A percentile compares a stretch with the other conserved stretches of the same genome.
phyloP scores from a whole-genome alignment of 1,284 basidiomycete genomes.

The Inonotus obliquus region DNA sequence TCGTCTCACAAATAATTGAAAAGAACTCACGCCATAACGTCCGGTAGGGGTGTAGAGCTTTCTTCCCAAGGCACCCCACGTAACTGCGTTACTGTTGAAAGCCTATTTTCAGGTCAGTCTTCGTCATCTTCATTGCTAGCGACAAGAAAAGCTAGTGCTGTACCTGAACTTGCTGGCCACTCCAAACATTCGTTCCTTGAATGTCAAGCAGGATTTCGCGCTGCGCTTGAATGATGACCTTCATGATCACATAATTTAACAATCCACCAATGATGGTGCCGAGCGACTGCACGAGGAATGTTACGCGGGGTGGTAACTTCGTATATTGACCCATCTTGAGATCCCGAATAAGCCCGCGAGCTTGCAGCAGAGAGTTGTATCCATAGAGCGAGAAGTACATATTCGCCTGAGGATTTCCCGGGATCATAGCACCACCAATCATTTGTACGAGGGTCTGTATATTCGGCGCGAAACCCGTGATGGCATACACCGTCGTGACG shows the following conservation, averaged over 20 bases:
- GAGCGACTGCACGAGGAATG: conserved; percentile 26
- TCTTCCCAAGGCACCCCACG: conserved; percentile 27
- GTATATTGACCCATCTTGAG: conserved; percentile 35
- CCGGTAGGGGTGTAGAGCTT: conserved; percentile 21
- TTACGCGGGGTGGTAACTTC: conserved; percentile 25
- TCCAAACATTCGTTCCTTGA: conserved; percentile 26
- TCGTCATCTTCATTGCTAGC: background rate
- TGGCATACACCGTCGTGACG: conserved; percentile 37
- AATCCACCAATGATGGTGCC: conserved; percentile 17
- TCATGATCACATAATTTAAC: conserved; percentile 25
- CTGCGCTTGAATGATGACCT: conserved; percentile 23
- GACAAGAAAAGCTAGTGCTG: conserved; percentile 13
- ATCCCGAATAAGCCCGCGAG: conserved; percentile 41
- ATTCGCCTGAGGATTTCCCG: conserved; percentile 27
- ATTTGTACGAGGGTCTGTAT: conserved; percentile 26
- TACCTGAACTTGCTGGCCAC: conserved; percentile 26
- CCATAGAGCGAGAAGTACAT: conserved; percentile 18
- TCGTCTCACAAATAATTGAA: background rate
- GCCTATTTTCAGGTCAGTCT: no score
- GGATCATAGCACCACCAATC: conserved; percentile 26
- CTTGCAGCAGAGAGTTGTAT: conserved; percentile 22
- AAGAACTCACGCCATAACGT: conserved; percentile 16
- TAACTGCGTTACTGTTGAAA: conserved; percentile 24
- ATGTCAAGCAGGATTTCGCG: conserved; percentile 23
- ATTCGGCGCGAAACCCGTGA: conserved; percentile 22